phyloP scores from a whole-genome alignment of 495 filamentous ascomycete species.

The Alectoria sarmentosa region DNA sequence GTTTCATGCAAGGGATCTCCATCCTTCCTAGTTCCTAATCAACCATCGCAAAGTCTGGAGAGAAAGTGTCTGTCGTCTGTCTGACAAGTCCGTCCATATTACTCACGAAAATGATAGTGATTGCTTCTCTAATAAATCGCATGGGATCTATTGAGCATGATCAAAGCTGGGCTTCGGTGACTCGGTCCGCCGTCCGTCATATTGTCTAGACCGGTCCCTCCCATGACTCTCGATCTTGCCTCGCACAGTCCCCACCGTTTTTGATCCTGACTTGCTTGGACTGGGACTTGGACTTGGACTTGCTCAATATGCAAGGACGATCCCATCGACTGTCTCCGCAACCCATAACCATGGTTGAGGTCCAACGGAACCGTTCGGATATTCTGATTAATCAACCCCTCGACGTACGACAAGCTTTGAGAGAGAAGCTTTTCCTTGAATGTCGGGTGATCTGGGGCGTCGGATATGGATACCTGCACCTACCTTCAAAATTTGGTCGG shows the following conservation, averaged over 20 bases:
- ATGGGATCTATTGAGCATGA: neutral
- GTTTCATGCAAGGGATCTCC: neutral
- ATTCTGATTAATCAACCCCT: too few species aligned
- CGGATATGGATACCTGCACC: neutral
- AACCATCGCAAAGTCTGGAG: too few species aligned
- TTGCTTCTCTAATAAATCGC: too few species aligned
- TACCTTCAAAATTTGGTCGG: too few species aligned
- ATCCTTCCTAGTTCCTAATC: too few species aligned
- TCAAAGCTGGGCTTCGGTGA: neutral
- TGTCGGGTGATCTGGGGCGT: neutral
- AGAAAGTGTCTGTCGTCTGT: too few species aligned
- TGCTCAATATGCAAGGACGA: neutral
- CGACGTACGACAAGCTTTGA: neutral
- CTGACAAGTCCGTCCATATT: too few species aligned
- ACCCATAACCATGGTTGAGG: neutral
- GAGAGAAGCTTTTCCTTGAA: neutral
- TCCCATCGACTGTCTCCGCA: constrained; percentile 2
- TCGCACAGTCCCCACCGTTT: neutral
- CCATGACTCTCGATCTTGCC: neutral
- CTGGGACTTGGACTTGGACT: neutral
- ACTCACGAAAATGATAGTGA: too few species aligned
- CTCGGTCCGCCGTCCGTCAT: constrained; percentile 14
- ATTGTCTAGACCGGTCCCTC: constrained; percentile 8
- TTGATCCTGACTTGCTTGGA: neutral
- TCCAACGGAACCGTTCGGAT: too few species aligned